Conservation (phyloP, 306 rosid species). For the Amphicarpaea edgeworthii region DNA sequence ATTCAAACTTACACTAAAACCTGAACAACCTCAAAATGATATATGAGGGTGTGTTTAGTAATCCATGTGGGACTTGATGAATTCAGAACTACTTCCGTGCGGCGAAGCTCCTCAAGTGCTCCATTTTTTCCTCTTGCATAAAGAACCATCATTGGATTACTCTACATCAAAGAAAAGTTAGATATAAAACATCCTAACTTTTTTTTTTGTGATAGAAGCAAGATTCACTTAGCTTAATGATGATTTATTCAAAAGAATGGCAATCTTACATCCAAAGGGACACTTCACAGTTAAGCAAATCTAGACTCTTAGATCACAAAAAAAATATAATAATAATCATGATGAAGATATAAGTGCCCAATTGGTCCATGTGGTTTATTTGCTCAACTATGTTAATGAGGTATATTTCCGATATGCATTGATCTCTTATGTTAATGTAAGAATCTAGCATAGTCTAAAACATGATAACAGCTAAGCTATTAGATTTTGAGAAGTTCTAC, state of each 20-base stretch:
- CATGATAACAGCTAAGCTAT: background rate
- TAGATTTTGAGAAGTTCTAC: background rate
- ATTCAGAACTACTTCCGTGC: conserved; percentile 80
- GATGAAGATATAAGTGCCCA: background rate
- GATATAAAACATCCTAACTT: conserved; percentile 23
- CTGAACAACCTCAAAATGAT: conserved; percentile 80
- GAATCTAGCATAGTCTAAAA: background rate
- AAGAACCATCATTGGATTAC: conserved; percentile 77
- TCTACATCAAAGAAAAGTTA: conserved; percentile 53
- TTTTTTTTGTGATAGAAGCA: conserved; percentile 28
- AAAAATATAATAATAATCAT: too few species aligned
- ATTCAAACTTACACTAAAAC: conserved; percentile 72
- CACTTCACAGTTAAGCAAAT: background rate
- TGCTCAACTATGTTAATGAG: conserved; percentile 13
- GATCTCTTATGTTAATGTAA: background rate
- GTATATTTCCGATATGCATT: background rate
- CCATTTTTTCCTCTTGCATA: conserved; percentile 75
- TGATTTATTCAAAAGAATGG: background rate
- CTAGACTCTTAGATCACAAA: too few species aligned
- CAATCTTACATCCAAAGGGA: background rate
- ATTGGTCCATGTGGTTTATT: conserved; percentile 21
- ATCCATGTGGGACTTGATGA: conserved; percentile 79
- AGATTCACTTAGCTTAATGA: conserved; percentile 33
- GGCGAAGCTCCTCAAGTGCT: conserved; percentile 70
- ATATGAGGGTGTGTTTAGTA: conserved; percentile 61